Evolutionary conservation across 2,329 filamentous ascomycete genomes (phyloP), one percentile per base, ranked within the genome.

Genomic region (Arachnomyces sp.): DNA sequence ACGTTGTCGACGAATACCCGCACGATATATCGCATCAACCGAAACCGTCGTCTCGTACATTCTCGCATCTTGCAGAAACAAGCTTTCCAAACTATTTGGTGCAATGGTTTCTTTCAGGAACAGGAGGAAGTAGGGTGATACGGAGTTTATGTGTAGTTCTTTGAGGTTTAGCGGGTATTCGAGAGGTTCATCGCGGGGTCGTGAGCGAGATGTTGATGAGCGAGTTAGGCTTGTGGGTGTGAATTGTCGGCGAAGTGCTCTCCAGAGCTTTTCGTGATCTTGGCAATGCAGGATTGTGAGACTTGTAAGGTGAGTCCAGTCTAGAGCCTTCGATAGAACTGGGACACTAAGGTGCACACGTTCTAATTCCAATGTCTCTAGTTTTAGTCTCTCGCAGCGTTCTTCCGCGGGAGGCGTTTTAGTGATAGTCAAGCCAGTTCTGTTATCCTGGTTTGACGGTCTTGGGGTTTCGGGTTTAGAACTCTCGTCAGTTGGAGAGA

Each of bases 61-160:
- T 43, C 72, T 59, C 50, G 73, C 55, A 66, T 89, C 82, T 58
- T 89, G 84, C 36, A 92, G 61, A 56, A 88, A 88, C 7, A 92
- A 68, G 7, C 79, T 79, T 59, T 92, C 82, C n/a, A 92, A 67
- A 18, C 77, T 82, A 57, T 92, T 85, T 1, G 85, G 85, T 14
- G 80, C 81, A 29, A 92, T 68, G 0, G 83, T 81, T 45, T 89
- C 82, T 51, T 82, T 84, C 46, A 92, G 69, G 54, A 92, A 90
- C 1, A 72, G 70, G 39, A 92, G 77, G 12, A 92, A 65, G 16
- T 80, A 70, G 6, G 74, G 67, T 1, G 83, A 84, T 2, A 84
- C 80, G 9, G 71, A 72, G 59, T 92, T 84, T 1, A 82, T 86
- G 53, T 89, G 82, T 11, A 92, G 73, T 47, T 81, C 76, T 60